A percentile compares a stretch with the other conserved stretches of the same genome.
Evolutionary conservation across 208 protist genomes (phyloP).

Genomic region (Acanthamoeba castellanii): DNA sequence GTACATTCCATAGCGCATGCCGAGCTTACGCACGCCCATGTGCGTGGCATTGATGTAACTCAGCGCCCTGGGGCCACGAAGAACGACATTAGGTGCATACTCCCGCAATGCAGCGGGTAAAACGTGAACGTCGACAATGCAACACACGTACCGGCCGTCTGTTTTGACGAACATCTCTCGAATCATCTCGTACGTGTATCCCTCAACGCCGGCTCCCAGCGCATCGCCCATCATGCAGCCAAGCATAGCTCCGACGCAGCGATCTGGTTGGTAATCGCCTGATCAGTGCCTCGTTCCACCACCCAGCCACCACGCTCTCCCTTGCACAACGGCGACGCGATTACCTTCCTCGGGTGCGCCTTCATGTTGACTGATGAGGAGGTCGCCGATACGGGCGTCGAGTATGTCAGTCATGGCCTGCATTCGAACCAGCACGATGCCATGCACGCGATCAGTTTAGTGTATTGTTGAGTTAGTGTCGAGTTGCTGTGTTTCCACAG

Average conservation of each 20-base stretch:
- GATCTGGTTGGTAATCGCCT: neutral
- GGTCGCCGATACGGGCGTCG: neutral
- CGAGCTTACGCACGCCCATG: slow-evolving; percentile 44
- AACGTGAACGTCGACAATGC: neutral
- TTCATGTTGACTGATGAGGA: neutral
- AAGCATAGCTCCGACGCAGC: slow-evolving; percentile 39
- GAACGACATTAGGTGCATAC: neutral
- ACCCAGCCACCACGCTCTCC: neutral
- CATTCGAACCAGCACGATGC: neutral
- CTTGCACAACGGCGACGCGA: neutral
- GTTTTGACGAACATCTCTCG: slow-evolving; percentile 17
- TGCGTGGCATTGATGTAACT: slow-evolving; percentile 37
- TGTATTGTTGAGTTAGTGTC: neutral
- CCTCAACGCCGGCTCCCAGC: slow-evolving; percentile 33
- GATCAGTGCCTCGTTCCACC: neutral
- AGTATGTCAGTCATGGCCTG: neutral
- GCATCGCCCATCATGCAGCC: slow-evolving; percentile 51
- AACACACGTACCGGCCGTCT: neutral
- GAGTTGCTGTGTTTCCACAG: neutral
- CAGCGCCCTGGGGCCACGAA: neutral
- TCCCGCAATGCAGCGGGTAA: neutral
- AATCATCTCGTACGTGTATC: neutral
- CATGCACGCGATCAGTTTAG: neutral
- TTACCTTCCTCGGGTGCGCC: neutral
- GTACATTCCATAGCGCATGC: slow-evolving; percentile 34